phyloP scores from a whole-genome alignment of 768 basidiomycete species.

The Leccinum variicolor region DNA sequence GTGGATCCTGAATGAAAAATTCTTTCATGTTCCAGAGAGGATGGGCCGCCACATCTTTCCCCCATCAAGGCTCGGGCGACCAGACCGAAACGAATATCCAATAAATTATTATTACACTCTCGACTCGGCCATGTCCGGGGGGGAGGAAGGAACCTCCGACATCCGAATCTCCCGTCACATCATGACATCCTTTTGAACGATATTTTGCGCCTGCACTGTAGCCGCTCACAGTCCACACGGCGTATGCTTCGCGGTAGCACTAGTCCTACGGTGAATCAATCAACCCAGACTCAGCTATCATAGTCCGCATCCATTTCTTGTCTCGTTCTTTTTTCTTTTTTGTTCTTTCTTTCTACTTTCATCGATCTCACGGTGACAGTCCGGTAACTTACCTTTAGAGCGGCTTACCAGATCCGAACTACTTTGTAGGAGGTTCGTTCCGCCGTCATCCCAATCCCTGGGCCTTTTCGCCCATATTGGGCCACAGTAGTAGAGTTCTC shows the following conservation, averaged over 20 bases:
- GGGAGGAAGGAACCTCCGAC: not conserved
- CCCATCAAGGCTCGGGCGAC: not conserved
- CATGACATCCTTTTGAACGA: not conserved
- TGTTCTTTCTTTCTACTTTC: not conserved
- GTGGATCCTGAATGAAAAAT: not conserved
- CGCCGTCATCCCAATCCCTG: not conserved
- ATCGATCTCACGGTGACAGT: not conserved
- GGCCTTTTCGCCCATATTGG: not conserved
- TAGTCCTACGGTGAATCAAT: not conserved
- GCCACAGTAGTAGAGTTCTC: not conserved
- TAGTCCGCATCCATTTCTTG: not conserved
- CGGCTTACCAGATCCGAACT: not conserved
- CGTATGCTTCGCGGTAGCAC: not conserved
- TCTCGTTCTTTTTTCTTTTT: not conserved
- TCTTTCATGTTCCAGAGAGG: not conserved
- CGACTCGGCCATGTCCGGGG: not conserved
- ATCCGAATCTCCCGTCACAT: not conserved
- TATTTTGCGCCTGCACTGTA: not conserved
- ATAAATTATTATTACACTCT: not conserved
- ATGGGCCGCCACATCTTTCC: not conserved
- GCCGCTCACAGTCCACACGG: not conserved
- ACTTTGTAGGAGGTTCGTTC: not conserved
- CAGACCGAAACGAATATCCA: not conserved
- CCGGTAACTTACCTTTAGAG: slow-evolving; percentile 8
- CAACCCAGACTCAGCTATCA: slow-evolving; percentile 8